Evolutionary conservation across 2,329 filamentous ascomycete genomes (phyloP).

Genomic region (Beauveria rudraprayagi): DNA sequence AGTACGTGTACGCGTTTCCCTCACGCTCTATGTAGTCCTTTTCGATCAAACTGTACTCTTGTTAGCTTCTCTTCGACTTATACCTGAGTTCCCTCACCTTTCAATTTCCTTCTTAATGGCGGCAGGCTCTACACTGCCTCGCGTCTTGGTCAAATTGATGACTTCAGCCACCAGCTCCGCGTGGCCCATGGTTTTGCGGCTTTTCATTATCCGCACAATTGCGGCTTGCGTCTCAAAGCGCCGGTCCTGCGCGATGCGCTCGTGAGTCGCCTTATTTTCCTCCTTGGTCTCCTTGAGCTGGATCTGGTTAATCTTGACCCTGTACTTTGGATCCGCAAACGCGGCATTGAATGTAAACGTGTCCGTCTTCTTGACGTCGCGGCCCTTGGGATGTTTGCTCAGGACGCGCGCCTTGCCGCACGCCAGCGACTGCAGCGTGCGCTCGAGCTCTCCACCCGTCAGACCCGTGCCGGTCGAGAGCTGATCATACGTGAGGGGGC

Average conservation of each 20-base stretch:
- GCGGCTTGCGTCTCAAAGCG: constrained; percentile 97
- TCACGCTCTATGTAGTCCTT: constrained; percentile 88
- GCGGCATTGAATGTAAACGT: constrained; percentile 72
- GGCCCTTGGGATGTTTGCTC: constrained; percentile 74
- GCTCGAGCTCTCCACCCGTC: constrained; percentile 68
- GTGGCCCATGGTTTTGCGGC: constrained; percentile 77
- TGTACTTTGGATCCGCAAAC: constrained; percentile 75
- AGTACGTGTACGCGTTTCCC: constrained; percentile 61
- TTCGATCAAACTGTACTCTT: constrained; percentile 63
- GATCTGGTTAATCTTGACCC: constrained; percentile 98
- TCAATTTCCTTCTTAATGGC: constrained; percentile 98
- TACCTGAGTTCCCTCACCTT: constrained; percentile 47
- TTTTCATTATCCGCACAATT: constrained; percentile 96
- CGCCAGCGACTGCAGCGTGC: constrained; percentile 89
- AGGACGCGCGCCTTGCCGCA: constrained; percentile 84
- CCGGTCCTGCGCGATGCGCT: constrained; percentile 78
- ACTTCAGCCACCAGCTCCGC: constrained; percentile 85
- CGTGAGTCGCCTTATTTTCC: constrained; percentile 90
- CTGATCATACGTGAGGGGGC: constrained; percentile 64
- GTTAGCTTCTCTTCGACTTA: constrained; percentile 7
- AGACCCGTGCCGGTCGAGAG: constrained; percentile 69
- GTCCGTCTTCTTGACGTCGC: constrained; percentile 70
- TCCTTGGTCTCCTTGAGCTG: constrained; percentile 93
- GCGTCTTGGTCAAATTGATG: constrained; percentile 78
- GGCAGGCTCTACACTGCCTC: constrained; percentile 74